phyloP scores from a whole-genome alignment of 2,329 filamentous ascomycete species.

The Pseudogymnoascus sp. region DNA sequence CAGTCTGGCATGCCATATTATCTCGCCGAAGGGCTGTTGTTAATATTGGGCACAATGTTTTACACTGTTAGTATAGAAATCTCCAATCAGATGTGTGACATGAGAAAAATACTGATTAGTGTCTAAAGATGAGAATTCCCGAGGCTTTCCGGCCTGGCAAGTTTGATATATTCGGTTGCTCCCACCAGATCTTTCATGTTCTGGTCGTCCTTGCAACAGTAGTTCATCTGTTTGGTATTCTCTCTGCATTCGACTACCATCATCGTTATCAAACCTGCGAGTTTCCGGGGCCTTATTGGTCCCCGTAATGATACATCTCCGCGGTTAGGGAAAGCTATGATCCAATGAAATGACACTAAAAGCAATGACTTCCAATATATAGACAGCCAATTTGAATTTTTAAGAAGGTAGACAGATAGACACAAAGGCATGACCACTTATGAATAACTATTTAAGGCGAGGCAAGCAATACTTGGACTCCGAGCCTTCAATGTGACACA shows the following conservation, averaged over 20 bases:
- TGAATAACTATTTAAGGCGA: neutral
- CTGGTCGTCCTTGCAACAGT: conserved; percentile 16
- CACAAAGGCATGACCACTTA: neutral
- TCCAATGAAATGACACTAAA: neutral
- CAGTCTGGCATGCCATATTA: conserved; percentile 20
- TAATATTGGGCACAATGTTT: conserved; percentile 16
- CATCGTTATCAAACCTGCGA: neutral
- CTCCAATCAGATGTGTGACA: neutral
- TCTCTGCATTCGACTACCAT: conserved; percentile 15
- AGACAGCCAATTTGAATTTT: neutral
- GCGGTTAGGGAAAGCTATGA: neutral
- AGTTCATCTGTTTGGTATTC: conserved; percentile 16
- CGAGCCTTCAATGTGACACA: too few species aligned
- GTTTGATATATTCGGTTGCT: conserved; percentile 21
- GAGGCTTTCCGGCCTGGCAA: conserved; percentile 17
- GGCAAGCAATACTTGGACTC: neutral
- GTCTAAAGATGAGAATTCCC: conserved; percentile 16
- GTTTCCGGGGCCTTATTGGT: neutral
- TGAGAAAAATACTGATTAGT: neutral
- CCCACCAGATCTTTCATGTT: conserved; percentile 23
- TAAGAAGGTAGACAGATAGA: neutral
- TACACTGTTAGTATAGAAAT: conserved; percentile 8
- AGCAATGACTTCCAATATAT: neutral
- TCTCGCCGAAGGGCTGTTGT: conserved; percentile 15
- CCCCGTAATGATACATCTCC: neutral